Evolutionary conservation across 2,329 filamentous ascomycete species (phyloP), one percentile per base, ranked within the genome.

Genomic region (Parastagonospora nodorum): DNA sequence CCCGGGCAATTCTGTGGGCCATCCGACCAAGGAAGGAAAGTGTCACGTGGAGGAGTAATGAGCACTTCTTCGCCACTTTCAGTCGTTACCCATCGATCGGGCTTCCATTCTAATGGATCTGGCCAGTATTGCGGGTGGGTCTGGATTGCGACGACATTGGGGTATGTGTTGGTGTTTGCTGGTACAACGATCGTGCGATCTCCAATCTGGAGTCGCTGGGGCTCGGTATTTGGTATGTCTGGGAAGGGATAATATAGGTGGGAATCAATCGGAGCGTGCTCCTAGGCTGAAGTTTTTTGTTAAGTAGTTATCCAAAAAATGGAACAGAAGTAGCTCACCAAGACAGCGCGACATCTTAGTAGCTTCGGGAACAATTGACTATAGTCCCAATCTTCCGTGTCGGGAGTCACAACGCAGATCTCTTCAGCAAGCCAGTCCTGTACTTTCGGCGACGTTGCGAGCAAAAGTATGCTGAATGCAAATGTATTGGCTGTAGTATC

Each of bases 401-500:
- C 15, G 7, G 27, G 28, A 2, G 30, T 44, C 8, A 38, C 42
- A 15, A 10, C 6, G 14, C 10, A 12, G 29, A 80, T 61, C 42
- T 80, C 79, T 40, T 79, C 72, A 0, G 65, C 58, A 0, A 80
- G 43, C 78, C 77, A 82, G 5, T 76, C 71, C 50, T 82, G 80
- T 2, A 77, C 72, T 1, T 74, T 62, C 0, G 75, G 78, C 32
- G 79, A 56, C 0, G 74, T 71, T 1, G 80, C 78, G 1, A 83
- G 66, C 15, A 79, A 74, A 8, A 76, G 63, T 1, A 80, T 58
- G 0, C 75, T 64, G 46, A 75, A 79, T 0, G 73, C 72, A 5
- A 82, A 57, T 0, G 75, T 74, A 16, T 78, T 73, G 1, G 80
- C 76, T 0, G 78, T 80, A 0, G 80, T 81, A 51, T 83, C 80